These are phyloP conservation scores for Amanita pallidorosea DNA, from an alignment of 768 basidiomycete species.

Conservation along the genomic window DNA sequence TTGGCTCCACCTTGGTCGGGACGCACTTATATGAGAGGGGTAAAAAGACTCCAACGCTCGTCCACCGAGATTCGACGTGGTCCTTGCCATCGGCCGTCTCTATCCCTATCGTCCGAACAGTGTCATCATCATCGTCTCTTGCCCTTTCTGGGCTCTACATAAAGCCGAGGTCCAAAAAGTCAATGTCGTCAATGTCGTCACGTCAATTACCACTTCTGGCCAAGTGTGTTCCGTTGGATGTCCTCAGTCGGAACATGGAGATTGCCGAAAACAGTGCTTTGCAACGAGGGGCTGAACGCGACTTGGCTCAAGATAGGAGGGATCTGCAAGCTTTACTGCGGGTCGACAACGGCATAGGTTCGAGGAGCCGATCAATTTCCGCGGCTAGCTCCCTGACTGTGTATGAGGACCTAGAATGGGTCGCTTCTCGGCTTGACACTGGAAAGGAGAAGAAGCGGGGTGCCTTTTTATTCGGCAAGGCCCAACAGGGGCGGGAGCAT, in stretches of 20 bases:
- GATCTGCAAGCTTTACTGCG: not conserved
- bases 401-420: not conserved
- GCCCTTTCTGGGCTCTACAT: not conserved
- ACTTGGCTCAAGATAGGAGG: not conserved
- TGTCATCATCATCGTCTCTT: not conserved
- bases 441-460: not conserved
- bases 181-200: not conserved
- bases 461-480: not conserved
- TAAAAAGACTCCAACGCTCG: not conserved
- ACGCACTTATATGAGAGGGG: not conserved
- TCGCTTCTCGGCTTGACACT: not conserved
- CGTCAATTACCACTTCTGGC: not conserved
- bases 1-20: not conserved
- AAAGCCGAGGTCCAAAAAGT: not conserved
- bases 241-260: constrained; percentile 3
- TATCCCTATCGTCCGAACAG: not conserved
- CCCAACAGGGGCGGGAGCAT: not conserved
- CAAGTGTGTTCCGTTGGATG: constrained; percentile 5
- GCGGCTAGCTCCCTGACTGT: not conserved
- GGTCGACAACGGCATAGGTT: not conserved
- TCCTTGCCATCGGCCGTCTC: not conserved
- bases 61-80: not conserved
- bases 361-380: constrained; percentile 3
- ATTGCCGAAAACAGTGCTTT: not conserved
- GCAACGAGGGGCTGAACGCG: not conserved